Evolutionary conservation across 805 yeast species (phyloP).

Genomic region (Barnettozyma wickerhamii): DNA sequence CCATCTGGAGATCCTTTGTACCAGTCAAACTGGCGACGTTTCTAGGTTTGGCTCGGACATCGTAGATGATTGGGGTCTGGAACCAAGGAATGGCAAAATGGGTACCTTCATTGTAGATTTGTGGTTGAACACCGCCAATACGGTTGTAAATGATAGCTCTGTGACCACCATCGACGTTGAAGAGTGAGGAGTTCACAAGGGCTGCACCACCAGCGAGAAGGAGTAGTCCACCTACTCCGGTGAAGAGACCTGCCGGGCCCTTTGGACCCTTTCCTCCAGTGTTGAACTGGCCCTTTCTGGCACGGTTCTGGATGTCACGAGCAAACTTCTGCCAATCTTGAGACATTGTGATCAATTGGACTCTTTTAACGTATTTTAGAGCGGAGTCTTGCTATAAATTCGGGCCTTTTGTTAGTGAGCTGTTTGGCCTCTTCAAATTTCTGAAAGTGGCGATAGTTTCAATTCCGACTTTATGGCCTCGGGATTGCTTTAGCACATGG

Average conservation of each 20-base stretch:
- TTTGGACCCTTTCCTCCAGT: constrained; percentile 38
- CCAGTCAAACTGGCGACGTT: constrained; percentile 95
- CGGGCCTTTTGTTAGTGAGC: no score
- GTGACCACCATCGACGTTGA: constrained; percentile 98
- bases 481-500: not conserved
- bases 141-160: constrained; percentile 94
- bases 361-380: not conserved
- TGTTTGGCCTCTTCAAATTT: not conserved
- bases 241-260: constrained; percentile 43
- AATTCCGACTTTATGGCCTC: not conserved
- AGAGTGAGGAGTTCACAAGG: constrained; percentile 51
- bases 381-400: no score
- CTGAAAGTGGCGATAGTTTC: not conserved
- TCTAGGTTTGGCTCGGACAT: constrained; percentile 96
- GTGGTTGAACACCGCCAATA: constrained; percentile 75
- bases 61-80: constrained; percentile 88
- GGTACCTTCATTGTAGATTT: constrained; percentile 89
- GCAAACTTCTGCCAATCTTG: constrained; percentile 52
- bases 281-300: constrained; percentile 36
- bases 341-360: constrained; percentile 2
- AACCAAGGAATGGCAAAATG: constrained; percentile 93
- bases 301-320: constrained; percentile 42
- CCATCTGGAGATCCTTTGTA: constrained; percentile 98
- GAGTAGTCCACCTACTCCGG: constrained; percentile 60
- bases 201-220: constrained; percentile 55